Evolutionary conservation across 2,329 filamentous ascomycete genomes (phyloP), one percentile per base, ranked within the genome.

Genomic region (Arthrocladium fulminans): DNA sequence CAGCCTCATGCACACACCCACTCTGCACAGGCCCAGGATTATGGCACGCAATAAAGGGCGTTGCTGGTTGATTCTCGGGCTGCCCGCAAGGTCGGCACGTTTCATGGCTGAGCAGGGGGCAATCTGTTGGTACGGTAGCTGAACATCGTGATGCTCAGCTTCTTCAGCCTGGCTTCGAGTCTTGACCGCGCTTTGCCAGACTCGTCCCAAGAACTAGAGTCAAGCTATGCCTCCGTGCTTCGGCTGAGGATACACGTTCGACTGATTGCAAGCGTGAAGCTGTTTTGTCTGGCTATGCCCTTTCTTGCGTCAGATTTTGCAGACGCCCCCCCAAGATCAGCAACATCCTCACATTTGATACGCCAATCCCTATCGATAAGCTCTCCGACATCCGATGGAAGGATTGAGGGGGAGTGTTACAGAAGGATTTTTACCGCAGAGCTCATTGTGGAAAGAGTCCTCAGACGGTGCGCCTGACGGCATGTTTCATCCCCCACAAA

Each of bases 361-460:
- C 32, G 20, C 32, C n/a, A n/a, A 37, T 17, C 20, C 20, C 39
- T 42, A 42, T 42, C 39, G 39, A 42, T 42, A 42, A 42, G 39
- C n/a, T 6, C 13, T 3, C 19, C 39, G 22, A 22, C 3, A 7
- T 6, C 7, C 8, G 39, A 15, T 8, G 23, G 20, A 19, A 19
- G 22, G 39, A 42, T 42, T 42, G 39, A 42, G 39, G 39, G 39
- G 39, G 6, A 15, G n/a, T 6, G 32, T 35, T 35, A 35, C 32
- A 35, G 13, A 35, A 35, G 32, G 32, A 15, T 35, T 7, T 35
- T 37, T 17, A 37, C 32, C n/a, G 32, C 13, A n/a, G 13, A 13
- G 20, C 13, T 4, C 20, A n/a, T 10, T 7, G 13, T n/a, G 39
- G 19, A 25, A 12, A n/a, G 13, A 25, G 39, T 6, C 22, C 22